Conservation (phyloP, 768 basidiomycete genomes). For the Gloeophyllum trabeum region DNA sequence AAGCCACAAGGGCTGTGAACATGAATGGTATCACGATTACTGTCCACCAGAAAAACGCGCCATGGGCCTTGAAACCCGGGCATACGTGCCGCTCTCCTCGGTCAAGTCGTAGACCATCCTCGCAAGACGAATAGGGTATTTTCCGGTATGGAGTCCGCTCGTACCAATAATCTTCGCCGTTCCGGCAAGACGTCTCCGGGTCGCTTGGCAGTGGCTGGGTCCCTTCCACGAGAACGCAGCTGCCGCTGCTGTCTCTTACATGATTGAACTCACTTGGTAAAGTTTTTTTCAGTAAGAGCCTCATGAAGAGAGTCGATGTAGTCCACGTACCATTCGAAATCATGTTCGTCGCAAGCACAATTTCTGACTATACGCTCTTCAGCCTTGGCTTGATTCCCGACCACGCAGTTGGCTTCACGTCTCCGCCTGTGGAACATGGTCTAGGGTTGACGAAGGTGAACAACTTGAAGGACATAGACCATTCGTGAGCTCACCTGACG, state of each 20-base stretch:
- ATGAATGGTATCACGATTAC: slow-evolving; percentile 67
- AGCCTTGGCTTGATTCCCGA: slow-evolving; percentile 58
- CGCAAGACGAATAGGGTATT: slow-evolving; percentile 82
- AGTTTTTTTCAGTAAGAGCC: background rate
- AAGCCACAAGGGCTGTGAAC: slow-evolving; percentile 65
- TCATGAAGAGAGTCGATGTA: background rate
- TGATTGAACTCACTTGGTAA: slow-evolving; percentile 83
- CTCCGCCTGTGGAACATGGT: slow-evolving; percentile 86
- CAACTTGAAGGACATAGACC: background rate
- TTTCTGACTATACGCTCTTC: slow-evolving; percentile 44
- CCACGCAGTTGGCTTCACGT: slow-evolving; percentile 70
- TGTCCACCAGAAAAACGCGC: slow-evolving; percentile 77
- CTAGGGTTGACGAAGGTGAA: slow-evolving; percentile 23
- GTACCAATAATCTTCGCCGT: slow-evolving; percentile 77
- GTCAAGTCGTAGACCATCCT: slow-evolving; percentile 72
- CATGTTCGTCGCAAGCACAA: slow-evolving; percentile 60
- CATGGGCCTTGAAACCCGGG: slow-evolving; percentile 67
- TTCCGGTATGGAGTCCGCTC: slow-evolving; percentile 87
- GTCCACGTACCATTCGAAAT: slow-evolving; percentile 94
- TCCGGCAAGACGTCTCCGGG: slow-evolving; percentile 35
- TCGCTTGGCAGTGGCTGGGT: slow-evolving; percentile 53
- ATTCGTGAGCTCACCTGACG: slow-evolving; percentile 45
- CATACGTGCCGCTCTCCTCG: slow-evolving; percentile 66
- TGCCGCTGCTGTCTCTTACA: slow-evolving; percentile 49
- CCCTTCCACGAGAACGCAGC: slow-evolving; percentile 72